phyloP scores from a whole-genome alignment of 129 eudicot species.

The Lactuca saligna region DNA sequence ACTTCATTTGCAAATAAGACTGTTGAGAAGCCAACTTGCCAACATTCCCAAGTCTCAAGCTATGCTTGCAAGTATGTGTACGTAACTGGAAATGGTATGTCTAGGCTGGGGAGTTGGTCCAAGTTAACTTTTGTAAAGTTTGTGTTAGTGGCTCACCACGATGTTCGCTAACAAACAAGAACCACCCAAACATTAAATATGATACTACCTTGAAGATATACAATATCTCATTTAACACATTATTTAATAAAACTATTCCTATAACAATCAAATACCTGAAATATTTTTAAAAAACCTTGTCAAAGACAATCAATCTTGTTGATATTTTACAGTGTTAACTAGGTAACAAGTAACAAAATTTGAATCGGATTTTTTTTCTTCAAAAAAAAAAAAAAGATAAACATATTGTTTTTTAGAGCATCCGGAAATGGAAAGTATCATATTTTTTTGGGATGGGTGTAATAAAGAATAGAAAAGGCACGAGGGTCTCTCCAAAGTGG shows the following conservation, averaged over 20 bases:
- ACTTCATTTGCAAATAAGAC: neutral
- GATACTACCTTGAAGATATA: neutral
- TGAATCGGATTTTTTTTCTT: slow-evolving; percentile 3
- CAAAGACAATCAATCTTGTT: neutral
- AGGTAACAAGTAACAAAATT: neutral
- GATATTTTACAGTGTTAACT: neutral
- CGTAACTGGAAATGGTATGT: slow-evolving; percentile 12
- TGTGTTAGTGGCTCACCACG: slow-evolving; percentile 32
- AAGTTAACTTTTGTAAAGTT: slow-evolving; percentile 27
- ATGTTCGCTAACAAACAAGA: slow-evolving; percentile 29
- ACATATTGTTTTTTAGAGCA: neutral
- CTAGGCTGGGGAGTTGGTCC: slow-evolving; percentile 22
- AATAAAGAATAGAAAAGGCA: neutral
- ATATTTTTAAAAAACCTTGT: neutral
- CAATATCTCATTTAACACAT: neutral
- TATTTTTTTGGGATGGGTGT: neutral
- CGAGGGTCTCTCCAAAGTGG: slow-evolving; percentile 17
- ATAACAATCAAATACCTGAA: neutral
- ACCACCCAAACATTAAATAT: slow-evolving; percentile 20
- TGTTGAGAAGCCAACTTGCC: neutral
- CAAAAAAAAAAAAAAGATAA: neutral
- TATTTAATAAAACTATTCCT: neutral
- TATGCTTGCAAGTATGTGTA: neutral
- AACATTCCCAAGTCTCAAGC: neutral
- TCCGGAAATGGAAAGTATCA: neutral